Conservation (phyloP, 441 rosid species). For the Euphorbia neoarborescens region DNA sequence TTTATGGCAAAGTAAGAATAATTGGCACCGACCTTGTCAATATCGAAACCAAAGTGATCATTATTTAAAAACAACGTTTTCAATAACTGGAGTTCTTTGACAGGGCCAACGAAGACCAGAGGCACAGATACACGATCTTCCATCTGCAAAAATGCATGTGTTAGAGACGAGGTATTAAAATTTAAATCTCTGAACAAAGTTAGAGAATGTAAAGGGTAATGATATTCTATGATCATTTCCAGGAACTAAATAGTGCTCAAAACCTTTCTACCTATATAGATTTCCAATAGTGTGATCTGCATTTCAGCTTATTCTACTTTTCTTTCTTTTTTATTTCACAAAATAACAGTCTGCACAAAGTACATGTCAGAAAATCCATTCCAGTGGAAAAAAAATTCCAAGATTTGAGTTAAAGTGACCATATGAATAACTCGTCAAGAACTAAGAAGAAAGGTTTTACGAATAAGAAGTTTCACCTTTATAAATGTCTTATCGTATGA, state of each 20-base stretch:
- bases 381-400: background rate
- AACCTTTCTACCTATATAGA: background rate
- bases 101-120: conserved; percentile 47
- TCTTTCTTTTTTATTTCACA: background rate
- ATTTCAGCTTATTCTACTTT: background rate
- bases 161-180: background rate
- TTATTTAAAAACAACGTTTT: conserved; percentile 40
- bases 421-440: background rate
- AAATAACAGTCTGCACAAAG: background rate
- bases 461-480: conserved; percentile 39
- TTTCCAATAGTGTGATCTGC: background rate
- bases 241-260: background rate
- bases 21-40: conserved; percentile 47
- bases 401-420: background rate
- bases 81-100: conserved; percentile 34
- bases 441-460: too few relatives aligned
- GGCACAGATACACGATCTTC: conserved; percentile 58
- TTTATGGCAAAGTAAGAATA: background rate
- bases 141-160: conserved; percentile 34
- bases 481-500: conserved; percentile 38
- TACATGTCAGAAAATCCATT: background rate
- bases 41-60: conserved; percentile 61
- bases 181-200: background rate
- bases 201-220: background rate
- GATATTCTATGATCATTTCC: background rate